Conservation (phyloP, 2,329 filamentous ascomycete species). For the Penicillium italicum region DNA sequence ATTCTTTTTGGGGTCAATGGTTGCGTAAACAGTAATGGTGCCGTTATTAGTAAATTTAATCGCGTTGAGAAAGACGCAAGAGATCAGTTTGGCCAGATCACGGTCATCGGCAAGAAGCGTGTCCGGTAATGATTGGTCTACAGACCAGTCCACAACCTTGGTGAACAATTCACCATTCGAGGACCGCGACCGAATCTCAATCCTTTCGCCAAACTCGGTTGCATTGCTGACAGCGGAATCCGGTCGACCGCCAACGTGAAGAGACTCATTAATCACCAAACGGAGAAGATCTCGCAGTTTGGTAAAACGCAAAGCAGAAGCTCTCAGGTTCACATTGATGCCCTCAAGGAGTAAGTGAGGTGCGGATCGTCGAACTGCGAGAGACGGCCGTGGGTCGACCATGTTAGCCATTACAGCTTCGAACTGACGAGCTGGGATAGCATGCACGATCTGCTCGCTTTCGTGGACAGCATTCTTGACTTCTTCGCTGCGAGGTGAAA, state of each 20-base stretch:
- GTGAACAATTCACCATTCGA: constrained; percentile 45
- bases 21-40: constrained; percentile 55
- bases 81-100: constrained; percentile 61
- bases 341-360: constrained; percentile 37
- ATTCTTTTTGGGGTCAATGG: constrained; percentile 49
- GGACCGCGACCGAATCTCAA: constrained; percentile 44
- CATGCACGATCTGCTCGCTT: constrained; percentile 41
- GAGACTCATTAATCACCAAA: constrained; percentile 47
- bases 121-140: constrained; percentile 47
- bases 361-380: constrained; percentile 36
- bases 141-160: constrained; percentile 48
- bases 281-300: constrained; percentile 47
- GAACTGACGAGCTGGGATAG: constrained; percentile 34
- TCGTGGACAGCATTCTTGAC: constrained; percentile 43
- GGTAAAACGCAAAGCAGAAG: constrained; percentile 41
- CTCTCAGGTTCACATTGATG: constrained; percentile 33
- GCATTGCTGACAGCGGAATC: constrained; percentile 46
- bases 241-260: constrained; percentile 47
- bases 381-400: constrained; percentile 34
- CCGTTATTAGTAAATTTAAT: constrained; percentile 68
- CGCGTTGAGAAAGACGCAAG: constrained; percentile 63
- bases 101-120: constrained; percentile 56
- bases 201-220: constrained; percentile 45
- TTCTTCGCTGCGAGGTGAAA: constrained; percentile 40
- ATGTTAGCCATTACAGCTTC: constrained; percentile 41